Evolutionary conservation across 2,329 filamentous ascomycete species (phyloP).

Genomic region (Clathrospora elynae): DNA sequence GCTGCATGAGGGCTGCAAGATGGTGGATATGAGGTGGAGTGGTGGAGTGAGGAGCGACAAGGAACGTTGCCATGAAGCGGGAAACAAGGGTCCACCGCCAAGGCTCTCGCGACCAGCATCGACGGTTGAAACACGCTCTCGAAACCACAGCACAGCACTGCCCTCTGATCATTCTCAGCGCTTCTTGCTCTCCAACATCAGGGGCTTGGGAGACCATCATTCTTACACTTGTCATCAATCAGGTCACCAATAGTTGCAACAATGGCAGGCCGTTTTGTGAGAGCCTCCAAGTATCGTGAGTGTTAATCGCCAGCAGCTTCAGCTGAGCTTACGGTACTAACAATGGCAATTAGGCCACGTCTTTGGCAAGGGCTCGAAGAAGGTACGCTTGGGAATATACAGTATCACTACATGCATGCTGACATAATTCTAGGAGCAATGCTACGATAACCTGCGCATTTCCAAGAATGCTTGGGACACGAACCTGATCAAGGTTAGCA

Average conservation of each 20-base stretch:
- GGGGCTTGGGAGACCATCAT: conserved; percentile 16
- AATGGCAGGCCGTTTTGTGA: conserved; percentile 75
- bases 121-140: conserved; percentile 19
- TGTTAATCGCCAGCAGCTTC: conserved; percentile 22
- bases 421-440: conserved; percentile 70
- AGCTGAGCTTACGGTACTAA: conserved; percentile 34
- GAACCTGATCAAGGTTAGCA: conserved; percentile 89
- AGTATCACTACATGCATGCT: conserved; percentile 9
- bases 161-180: conserved; percentile 11
- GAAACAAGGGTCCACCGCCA: conserved; percentile 19
- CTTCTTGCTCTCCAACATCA: conserved; percentile 11
- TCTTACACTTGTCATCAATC: conserved; percentile 11
- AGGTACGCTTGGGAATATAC: conserved; percentile 55
- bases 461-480: conserved; percentile 99
- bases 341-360: conserved; percentile 75
- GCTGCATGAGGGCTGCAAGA: conserved; percentile 14
- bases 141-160: conserved; percentile 17
- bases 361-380: conserved; percentile 92
- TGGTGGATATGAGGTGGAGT: conserved; percentile 10
- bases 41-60: conserved; percentile 6
- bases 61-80: conserved; percentile 9
- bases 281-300: conserved; percentile 74
- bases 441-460: conserved; percentile 97
- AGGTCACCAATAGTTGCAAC: conserved; percentile 13
- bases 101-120: conserved; percentile 13